These are phyloP conservation scores for Stagonosporopsis tanaceti DNA, from an alignment of 2,329 filamentous ascomycete genomes.

Conservation along the genomic window DNA sequence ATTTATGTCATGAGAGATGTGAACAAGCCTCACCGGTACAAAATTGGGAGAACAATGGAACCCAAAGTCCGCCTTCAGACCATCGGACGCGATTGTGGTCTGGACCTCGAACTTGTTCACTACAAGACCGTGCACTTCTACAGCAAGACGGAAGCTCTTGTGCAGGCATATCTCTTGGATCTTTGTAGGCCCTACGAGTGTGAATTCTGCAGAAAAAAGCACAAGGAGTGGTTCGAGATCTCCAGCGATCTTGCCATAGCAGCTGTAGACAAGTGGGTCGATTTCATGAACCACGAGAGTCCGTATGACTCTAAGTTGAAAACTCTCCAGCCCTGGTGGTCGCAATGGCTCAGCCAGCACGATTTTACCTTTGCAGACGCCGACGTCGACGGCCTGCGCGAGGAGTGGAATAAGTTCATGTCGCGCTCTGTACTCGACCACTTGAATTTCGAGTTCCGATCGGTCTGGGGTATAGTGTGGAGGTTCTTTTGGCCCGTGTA, in stretches of 20 bases:
- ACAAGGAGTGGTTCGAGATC: conserved; percentile 10
- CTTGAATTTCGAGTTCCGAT: background rate
- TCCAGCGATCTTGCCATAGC: background rate
- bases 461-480: background rate
- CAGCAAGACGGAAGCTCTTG: conserved; percentile 1
- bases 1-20: conserved; percentile 1
- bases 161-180: conserved; percentile 4
- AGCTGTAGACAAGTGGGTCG: background rate
- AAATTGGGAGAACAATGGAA: background rate
- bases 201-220: background rate
- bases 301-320: background rate
- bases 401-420: background rate
- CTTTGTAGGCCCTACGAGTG: background rate
- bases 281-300: background rate
- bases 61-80: background rate
- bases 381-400: background rate
- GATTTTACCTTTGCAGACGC: background rate
- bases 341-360: background rate
- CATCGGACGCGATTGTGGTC: background rate
- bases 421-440: background rate
- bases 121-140: background rate
- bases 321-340: background rate
- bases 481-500: conserved; percentile 2
- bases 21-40: background rate
- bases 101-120: background rate